phyloP scores from a whole-genome alignment of 331 rosid genomes.

The Rosa hybrid region DNA sequence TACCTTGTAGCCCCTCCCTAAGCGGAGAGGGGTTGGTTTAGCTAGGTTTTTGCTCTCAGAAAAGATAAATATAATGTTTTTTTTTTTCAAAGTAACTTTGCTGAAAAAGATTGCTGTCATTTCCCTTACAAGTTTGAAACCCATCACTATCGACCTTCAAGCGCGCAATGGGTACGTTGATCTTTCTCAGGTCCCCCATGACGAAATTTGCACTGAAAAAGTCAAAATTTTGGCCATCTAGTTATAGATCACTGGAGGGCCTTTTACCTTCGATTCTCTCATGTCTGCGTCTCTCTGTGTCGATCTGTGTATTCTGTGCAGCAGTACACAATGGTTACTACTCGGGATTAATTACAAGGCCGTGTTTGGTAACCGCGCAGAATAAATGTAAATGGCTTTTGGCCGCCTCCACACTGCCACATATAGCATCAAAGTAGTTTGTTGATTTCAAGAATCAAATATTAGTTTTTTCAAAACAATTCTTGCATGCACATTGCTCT shows the following conservation, averaged over 20 bases:
- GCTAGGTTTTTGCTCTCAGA: slow-evolving; percentile 13
- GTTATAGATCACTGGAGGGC: slow-evolving; percentile 3
- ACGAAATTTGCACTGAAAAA: slow-evolving; percentile 14
- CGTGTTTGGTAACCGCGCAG: slow-evolving; percentile 7
- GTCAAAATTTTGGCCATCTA: neutral
- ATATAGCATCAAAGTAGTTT: slow-evolving; percentile 20
- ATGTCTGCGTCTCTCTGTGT: slow-evolving; percentile 1
- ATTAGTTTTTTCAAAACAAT: neutral
- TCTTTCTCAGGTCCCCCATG: neutral
- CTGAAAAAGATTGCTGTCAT: slow-evolving; percentile 32
- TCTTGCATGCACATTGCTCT: neutral
- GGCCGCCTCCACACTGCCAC: slow-evolving; percentile 1
- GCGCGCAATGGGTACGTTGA: neutral
- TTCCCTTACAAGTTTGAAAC: slow-evolving; percentile 18
- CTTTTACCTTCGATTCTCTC: slow-evolving; percentile 5
- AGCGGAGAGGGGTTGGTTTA: neutral
- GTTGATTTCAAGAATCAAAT: neutral
- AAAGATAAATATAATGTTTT: neutral
- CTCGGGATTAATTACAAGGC: slow-evolving; percentile 8
- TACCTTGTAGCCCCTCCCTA: slow-evolving; percentile 24
- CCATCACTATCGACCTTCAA: slow-evolving; percentile 13
- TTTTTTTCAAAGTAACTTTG: neutral
- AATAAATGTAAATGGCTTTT: slow-evolving; percentile 8
- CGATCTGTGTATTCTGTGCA: neutral
- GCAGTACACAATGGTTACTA: neutral